Evolutionary conservation across 108 stramenopile genomes (phyloP), one percentile per base, ranked within the genome.

Genomic region (Skeletonema menzelii): DNA sequence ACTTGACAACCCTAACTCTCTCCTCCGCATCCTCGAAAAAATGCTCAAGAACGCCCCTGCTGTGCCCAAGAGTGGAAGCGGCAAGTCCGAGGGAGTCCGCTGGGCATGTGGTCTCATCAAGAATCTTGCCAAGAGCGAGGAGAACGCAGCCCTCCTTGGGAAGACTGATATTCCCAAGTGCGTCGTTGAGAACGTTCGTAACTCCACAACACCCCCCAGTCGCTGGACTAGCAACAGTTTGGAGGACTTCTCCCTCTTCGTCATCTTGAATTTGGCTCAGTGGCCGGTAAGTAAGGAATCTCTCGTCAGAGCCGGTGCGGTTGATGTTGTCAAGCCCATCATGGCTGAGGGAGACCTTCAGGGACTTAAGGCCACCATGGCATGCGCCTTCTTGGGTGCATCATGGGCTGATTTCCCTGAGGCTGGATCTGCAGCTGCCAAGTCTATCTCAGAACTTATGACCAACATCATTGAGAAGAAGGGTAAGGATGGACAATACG

Each of bases 51-150:
- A 93, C 80, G 92, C 94, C 19, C 94, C 94, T 32, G 82, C 94
- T 37, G 91, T 86, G 59, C 89, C 95, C 56, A 96, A 96, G 87
- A 85, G 89, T 34, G 91, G 95, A 56, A 91, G 88, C 55, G 95
- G 95, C 56, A 94, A 96, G 84, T 90, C 89, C 10, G 95, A 96
- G 77, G 95, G 91, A 15, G 93, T 94, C 14, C 91, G 95, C 68
- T 96, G 95, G 95, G 91, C 91, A 28, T 96, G 95, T 63, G 95
- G 95, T 77, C 86, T 96, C 65, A 92, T 96, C 75, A 96, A 94
- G 87, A 96, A 96, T 66, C 84, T 96, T 44, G 92, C 93, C 69
- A 92, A 92, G 75, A 82, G 79, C 11, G 93, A 94, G 73, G 92
- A 94, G 69, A 92, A 91, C 58, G 93, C 93, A n/a, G 84, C 87